Evolutionary conservation across 2,329 filamentous ascomycete species (phyloP).

Genomic region (Colletotrichum sublineola): DNA sequence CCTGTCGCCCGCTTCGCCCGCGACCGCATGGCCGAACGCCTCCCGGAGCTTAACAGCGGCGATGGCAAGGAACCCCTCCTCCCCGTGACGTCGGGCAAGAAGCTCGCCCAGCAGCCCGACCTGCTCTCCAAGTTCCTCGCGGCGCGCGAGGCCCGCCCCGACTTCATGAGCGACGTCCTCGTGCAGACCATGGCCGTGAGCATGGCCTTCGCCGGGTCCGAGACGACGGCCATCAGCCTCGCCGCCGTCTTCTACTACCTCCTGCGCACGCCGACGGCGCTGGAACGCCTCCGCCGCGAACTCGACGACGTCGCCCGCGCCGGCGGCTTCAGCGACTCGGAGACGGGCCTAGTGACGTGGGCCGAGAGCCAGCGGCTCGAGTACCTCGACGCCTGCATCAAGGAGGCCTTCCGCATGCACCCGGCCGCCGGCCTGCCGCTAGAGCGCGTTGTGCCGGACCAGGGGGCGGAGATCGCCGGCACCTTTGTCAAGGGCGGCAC

Average conservation of each 20-base stretch:
- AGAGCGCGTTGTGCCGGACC: constrained; percentile 77
- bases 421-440: constrained; percentile 80
- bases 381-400: constrained; percentile 83
- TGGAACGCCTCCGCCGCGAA: constrained; percentile 70
- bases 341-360: constrained; percentile 76
- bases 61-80: constrained; percentile 53
- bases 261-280: constrained; percentile 70
- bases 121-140: constrained; percentile 80
- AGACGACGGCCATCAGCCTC: constrained; percentile 83
- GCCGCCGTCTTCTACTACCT: constrained; percentile 81
- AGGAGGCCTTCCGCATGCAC: constrained; percentile 83
- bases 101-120: constrained; percentile 63
- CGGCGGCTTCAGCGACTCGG: constrained; percentile 64
- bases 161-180: constrained; percentile 78
- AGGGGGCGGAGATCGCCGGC: constrained; percentile 74
- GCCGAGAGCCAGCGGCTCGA: constrained; percentile 76
- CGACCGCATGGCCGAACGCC: constrained; percentile 75
- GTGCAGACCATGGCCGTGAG: constrained; percentile 80
- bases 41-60: constrained; percentile 58
- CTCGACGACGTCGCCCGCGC: constrained; percentile 69
- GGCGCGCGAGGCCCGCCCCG: constrained; percentile 74
- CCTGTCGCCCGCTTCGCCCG: constrained; percentile 80
- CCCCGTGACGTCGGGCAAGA: constrained; percentile 53
- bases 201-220: constrained; percentile 81
- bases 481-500: constrained; percentile 76